Percentiles rank a stretch among this genome's conserved stretches.
Conservation (phyloP, 768 basidiomycete species). For the Suillus paluster region DNA sequence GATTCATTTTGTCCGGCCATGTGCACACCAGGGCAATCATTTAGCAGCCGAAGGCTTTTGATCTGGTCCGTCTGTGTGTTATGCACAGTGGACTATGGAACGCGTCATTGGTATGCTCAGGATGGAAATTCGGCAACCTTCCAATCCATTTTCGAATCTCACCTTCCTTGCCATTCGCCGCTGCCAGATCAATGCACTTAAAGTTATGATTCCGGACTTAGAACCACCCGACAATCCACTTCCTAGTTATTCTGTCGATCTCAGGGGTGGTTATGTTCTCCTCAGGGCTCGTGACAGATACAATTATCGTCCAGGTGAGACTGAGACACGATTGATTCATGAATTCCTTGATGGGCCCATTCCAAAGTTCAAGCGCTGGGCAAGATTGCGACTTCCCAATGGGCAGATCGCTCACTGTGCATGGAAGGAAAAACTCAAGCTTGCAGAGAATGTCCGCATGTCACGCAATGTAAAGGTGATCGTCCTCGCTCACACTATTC, state of each 20-base stretch:
- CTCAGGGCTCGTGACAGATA: not conserved
- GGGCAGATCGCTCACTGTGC: constrained; percentile 24
- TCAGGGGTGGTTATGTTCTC: not conserved
- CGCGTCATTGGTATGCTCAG: constrained; percentile 30
- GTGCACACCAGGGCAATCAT: constrained; percentile 32
- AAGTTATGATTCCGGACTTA: constrained; percentile 18
- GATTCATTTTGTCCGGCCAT: constrained; percentile 32
- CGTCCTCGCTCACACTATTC: no score
- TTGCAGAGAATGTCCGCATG: constrained; percentile 25
- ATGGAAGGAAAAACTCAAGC: constrained; percentile 33
- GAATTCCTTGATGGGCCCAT: not conserved
- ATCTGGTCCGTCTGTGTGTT: constrained; percentile 20
- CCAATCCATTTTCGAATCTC: constrained; percentile 32
- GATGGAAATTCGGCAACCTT: constrained; percentile 26
- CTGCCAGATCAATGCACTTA: constrained; percentile 23
- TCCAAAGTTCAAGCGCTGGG: constrained; percentile 18
- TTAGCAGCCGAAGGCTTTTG: constrained; percentile 15
- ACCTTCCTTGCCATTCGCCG: constrained; percentile 27
- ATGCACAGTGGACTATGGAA: constrained; percentile 36
- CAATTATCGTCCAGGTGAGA: not conserved
- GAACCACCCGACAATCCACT: constrained; percentile 2
- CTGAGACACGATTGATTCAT: not conserved
- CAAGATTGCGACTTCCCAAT: constrained; percentile 25
- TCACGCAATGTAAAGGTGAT: constrained; percentile 40
- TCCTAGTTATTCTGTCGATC: not conserved